Base-by-base conservation (phyloP, 176 grass and related monocot genomes). In the Carex parvula region DNA sequence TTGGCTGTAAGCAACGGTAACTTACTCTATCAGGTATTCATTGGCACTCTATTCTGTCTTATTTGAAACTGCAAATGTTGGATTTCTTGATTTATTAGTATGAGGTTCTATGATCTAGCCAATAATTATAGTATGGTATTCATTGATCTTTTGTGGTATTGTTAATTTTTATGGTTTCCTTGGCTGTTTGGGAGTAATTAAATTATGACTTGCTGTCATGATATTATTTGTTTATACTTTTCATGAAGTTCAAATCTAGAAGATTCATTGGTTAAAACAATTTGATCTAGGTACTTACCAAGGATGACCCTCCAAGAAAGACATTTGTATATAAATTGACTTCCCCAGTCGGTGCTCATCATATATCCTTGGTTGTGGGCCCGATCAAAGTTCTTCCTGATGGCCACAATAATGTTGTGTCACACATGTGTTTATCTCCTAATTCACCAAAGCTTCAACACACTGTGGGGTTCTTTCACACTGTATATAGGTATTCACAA, bases 331-430 rank as follows among this genome's bases (percentile, higher is more conserved):
- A 98, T 85, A 91, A 90, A 82, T 84, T 98, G 86, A 93, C 56
- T 78, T 87, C 93, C 80, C 92, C 96, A 72, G 92, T 98, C 83
- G 92, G 85, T 92, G 92, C 96, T 84, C 88, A 86, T 79, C 90
- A 93, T 91, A 98, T 98, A 93, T 95, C 96, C 14, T 90, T 98
- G 86, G 89, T 86, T 84, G 96, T 98, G 81, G 96, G 91, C 44
- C 92, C 96, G 70, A 89, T 98, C 46, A 86, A 98, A 92, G 84
- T 98, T 95, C 86, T 95, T 84, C 89, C 93, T 69, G 93, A 98
- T 58, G 85, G 53, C 22, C 87, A 95, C 84, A 90, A 86, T 85
- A 89, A 48, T 86, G 84, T 81, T 79, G 81, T 89, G 73, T 95
- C 89, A 56, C 96, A 98, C 60, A 91, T 98, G 57, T 98, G 96